Percentiles rank a stretch among this genome's conserved stretches.
Conservation (phyloP, 1,139 yeast genomes). For the Barnettozyma hawaiiensis region DNA sequence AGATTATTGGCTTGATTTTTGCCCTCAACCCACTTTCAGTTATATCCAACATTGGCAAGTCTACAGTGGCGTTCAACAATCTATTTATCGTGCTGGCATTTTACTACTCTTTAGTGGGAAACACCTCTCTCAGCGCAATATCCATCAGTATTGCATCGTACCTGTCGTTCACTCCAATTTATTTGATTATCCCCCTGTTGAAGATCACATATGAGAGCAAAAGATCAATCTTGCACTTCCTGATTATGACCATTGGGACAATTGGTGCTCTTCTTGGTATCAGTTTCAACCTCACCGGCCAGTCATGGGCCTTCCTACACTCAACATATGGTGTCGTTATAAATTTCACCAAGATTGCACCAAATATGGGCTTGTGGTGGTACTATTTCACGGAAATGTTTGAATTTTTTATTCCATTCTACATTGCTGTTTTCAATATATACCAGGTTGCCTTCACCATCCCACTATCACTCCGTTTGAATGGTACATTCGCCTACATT, state of each 20-base stretch:
- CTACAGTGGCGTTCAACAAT: slow-evolving; percentile 60
- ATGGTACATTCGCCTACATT: slow-evolving; percentile 64
- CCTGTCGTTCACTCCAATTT: slow-evolving; percentile 56
- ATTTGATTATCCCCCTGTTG: slow-evolving; percentile 50
- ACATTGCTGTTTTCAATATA: slow-evolving; percentile 75
- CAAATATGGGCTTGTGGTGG: slow-evolving; percentile 93
- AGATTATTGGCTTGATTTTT: slow-evolving; percentile 55
- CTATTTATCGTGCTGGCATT: slow-evolving; percentile 49
- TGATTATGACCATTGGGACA: slow-evolving; percentile 17
- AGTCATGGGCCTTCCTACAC: slow-evolving; percentile 48
- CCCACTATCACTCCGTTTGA: slow-evolving; percentile 74
- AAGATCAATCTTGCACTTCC: slow-evolving; percentile 3
- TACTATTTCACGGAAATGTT: slow-evolving; percentile 94
- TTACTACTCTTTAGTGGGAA: slow-evolving; percentile 37
- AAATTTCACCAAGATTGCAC: slow-evolving; percentile 61
- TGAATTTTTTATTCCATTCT: slow-evolving; percentile 80
- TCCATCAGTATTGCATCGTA: slow-evolving; percentile 61
- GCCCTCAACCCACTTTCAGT: slow-evolving; percentile 76
- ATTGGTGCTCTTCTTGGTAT: slow-evolving; percentile 34
- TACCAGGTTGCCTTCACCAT: slow-evolving; percentile 62
- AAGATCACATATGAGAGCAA: slow-evolving; percentile 26
- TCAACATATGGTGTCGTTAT: slow-evolving; percentile 61
- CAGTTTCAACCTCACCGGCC: slow-evolving; percentile 37
- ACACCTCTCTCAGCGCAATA: slow-evolving; percentile 42
- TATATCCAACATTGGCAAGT: slow-evolving; percentile 61